Base-by-base conservation (phyloP, 2,329 filamentous ascomycete genomes). In the Pestalotiopsis sp. region DNA sequence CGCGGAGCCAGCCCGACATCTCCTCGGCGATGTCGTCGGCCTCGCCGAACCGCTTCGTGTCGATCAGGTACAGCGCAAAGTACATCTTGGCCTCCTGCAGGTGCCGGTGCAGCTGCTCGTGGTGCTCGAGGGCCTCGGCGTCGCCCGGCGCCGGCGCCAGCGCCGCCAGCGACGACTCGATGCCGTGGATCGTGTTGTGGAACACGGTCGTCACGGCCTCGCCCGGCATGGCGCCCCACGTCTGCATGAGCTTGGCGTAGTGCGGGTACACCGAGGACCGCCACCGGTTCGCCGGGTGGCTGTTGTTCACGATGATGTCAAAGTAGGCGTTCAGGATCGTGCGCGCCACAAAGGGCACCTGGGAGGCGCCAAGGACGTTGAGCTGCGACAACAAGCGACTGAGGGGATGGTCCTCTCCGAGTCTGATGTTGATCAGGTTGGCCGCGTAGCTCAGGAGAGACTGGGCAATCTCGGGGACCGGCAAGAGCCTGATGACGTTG, bases 401-500 rank as follows among this genome's bases (percentile, higher is more conserved):
- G 2, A 67, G 64, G 7, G 65, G 64, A 23, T 69, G 68, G 12
- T 65, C 17, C 41, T 60, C 52, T 11, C 68, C 68, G 3, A 64
- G 41, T 36, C 66, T 63, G 49, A 69, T 69, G 41, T 23, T 56
- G 38, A 56, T 60, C 25, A 69, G 25, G 36, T 59, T 31, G 23
- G 60, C 38, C 14, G 63, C 36, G 27, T 64, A 69, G 20, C 68
- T 58, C 13, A 60, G 41, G n/a, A 60, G 64, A 4, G 49, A 23
- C 49, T 57, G 57, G 52, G 68, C 64, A n/a, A 69, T 61, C n/a
- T 64, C 68, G 14, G 65, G 64, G 5, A 69, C 60, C 11, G 20
- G 36, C 31, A 67, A 31, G 14, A 69, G 39, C 11, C 64, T 60
- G 45, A 69, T 61, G 58, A 69, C 31, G 59, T 66, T 9, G 57